These are phyloP conservation scores for Penicillium salamii DNA, from an alignment of 495 filamentous ascomycete genomes.

Conservation along the genomic window DNA sequence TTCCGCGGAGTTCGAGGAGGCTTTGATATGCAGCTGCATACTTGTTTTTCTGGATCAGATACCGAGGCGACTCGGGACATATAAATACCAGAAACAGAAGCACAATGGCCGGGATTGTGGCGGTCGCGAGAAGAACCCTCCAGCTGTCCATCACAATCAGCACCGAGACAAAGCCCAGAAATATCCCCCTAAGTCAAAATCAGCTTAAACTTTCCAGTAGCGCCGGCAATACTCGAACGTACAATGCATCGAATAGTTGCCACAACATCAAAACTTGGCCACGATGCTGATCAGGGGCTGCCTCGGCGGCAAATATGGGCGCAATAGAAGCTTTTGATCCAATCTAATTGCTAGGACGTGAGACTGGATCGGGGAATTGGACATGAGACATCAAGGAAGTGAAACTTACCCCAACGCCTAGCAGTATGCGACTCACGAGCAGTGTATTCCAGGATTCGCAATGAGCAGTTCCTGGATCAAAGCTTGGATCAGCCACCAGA, in stretches of 20 bases:
- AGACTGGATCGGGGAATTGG: not conserved
- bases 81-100: no score
- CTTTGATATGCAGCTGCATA: slow-evolving; percentile 42
- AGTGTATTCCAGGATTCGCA: slow-evolving; percentile 21
- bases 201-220: not conserved
- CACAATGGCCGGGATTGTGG: slow-evolving; percentile 71
- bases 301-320: slow-evolving; percentile 70
- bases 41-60: slow-evolving; percentile 58
- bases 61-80: slow-evolving; percentile 65
- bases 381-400: not conserved
- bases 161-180: slow-evolving; percentile 60
- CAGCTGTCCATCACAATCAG: slow-evolving; percentile 51
- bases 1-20: slow-evolving; percentile 41
- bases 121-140: slow-evolving; percentile 67
- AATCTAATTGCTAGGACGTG: slow-evolving; percentile 35
- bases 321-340: slow-evolving; percentile 51
- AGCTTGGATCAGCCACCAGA: not conserved
- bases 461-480: not conserved
- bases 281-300: slow-evolving; percentile 61
- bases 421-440: slow-evolving; percentile 56
- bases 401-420: slow-evolving; percentile 53
- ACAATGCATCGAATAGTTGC: slow-evolving; percentile 72
- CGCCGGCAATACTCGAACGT: slow-evolving; percentile 2
- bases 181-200: slow-evolving; percentile 44
- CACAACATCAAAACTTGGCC: slow-evolving; percentile 71